These are phyloP conservation scores for Podaxis sp. DNA, from an alignment of 768 basidiomycete species.

Conservation along the genomic window DNA sequence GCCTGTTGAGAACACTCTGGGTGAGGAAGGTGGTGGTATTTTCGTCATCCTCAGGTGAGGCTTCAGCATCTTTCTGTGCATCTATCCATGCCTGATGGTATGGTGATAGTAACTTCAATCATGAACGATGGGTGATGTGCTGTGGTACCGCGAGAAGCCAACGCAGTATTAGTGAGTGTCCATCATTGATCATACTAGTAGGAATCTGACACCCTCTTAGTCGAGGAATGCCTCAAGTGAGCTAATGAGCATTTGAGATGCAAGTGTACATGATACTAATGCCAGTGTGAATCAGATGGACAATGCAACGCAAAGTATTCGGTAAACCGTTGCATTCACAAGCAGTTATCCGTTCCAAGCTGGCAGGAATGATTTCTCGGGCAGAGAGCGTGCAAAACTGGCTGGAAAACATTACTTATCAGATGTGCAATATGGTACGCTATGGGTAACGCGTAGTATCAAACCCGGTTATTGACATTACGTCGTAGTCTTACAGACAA, in stretches of 20 bases:
- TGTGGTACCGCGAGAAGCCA: conserved; percentile 63
- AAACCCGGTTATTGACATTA: conserved; percentile 1
- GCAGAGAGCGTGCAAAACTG: conserved; percentile 63
- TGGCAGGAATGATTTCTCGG: conserved; percentile 87
- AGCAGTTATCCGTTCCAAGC: conserved; percentile 83
- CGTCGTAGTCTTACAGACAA: conserved; percentile 60
- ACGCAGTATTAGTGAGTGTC: conserved; percentile 27
- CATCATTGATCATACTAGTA: not conserved
- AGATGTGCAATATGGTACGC: conserved; percentile 81
- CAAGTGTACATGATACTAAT: not conserved
- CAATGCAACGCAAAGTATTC: conserved; percentile 85
- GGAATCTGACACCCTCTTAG: conserved; percentile 24
- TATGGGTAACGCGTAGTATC: not conserved
- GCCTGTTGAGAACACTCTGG: conserved; percentile 82
- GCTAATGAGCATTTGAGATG: conserved; percentile 12
- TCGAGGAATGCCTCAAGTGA: conserved; percentile 85
- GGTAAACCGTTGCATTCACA: conserved; percentile 84
- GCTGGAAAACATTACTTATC: conserved; percentile 87
- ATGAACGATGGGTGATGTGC: conserved; percentile 92
- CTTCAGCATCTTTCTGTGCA: not conserved
- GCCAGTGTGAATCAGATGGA: conserved; percentile 54
- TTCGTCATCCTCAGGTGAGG: conserved; percentile 32
- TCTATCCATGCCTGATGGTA: not conserved
- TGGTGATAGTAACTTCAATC: conserved; percentile 77
- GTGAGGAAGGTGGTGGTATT: conserved; percentile 39